Evolutionary conservation across 345 rosid genomes (phyloP), one percentile per base, ranked within the genome.

Genomic region (Iberis pinnata): DNA sequence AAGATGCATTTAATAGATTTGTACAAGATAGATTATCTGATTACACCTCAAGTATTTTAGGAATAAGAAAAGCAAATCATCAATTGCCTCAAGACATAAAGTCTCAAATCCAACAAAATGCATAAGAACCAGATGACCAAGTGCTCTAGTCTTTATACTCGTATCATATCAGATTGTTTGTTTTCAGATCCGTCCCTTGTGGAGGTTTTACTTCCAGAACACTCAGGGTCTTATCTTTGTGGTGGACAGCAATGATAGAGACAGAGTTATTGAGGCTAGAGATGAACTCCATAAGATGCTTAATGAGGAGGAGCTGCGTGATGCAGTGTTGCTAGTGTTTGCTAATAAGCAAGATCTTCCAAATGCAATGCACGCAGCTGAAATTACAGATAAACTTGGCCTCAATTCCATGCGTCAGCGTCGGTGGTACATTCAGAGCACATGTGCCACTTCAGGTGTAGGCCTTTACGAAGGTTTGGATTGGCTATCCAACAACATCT

Each of bases 271-370:
- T 37, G 71, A 59, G 56, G 71, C 94, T 13, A 66, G 85, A 62
- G 95, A 82, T 70, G 90, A 86, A 68, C 74, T 83, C 52, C 95
- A 86, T 42, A 75, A 86, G 18, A 83, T 86, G 88, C 75, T 83
- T 60, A 86, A 86, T 65, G 90, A 83, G 87, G 95, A 86, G 44
- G 95, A 86, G 63, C 67, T 86, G 79, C 85, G 95, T 78, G 95
- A 86, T 73, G 95, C 90, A 53, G 95, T 86, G 71, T 75, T 86
- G 36, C 88, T 86, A 55, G 95, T 86, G 20, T 86, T 86, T 71
- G 88, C 90, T 0, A 83, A 83, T 76, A 86, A 86, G 62, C 95
- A 86, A 70, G 95, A 86, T 82, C 82, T 83, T 62, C 86, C 95
- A 43, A 83, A 86, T 58, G 95, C 88, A 1, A 86, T 83, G 90